Conservation (phyloP, 2,329 filamentous ascomycete species). For the Fusarium penzigii region DNA sequence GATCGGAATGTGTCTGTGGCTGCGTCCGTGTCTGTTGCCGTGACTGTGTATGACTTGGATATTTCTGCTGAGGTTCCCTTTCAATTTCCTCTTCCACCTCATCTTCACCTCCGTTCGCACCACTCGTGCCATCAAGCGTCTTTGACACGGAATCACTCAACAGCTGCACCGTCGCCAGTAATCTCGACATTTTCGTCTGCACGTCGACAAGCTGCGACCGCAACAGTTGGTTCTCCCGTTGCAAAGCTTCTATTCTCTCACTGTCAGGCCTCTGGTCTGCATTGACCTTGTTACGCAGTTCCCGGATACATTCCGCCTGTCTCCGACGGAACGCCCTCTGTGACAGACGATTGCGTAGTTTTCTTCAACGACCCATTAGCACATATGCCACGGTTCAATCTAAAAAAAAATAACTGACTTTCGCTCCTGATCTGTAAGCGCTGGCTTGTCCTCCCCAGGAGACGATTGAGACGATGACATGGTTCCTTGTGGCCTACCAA, state of each 20-base stretch:
- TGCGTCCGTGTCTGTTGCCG: no score
- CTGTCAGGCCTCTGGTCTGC: slow-evolving; percentile 22
- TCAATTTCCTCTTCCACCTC: not conserved
- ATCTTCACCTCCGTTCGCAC: not conserved
- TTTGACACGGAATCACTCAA: slow-evolving; percentile 26
- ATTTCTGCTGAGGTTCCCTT: not conserved
- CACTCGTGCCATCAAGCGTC: slow-evolving; percentile 22
- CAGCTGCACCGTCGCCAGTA: slow-evolving; percentile 27
- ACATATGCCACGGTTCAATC: not conserved
- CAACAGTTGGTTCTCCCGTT: slow-evolving; percentile 29
- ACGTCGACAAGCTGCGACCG: slow-evolving; percentile 32
- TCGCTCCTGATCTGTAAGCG: slow-evolving; percentile 10
- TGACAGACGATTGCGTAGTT: slow-evolving; percentile 34
- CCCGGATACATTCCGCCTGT: slow-evolving; percentile 30
- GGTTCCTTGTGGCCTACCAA: slow-evolving; percentile 1
- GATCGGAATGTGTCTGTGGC: no score
- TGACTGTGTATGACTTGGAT: not conserved
- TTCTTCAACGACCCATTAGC: slow-evolving; percentile 17
- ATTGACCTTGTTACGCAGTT: slow-evolving; percentile 26
- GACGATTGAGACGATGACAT: slow-evolving; percentile 3
- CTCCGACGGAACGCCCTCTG: slow-evolving; percentile 35
- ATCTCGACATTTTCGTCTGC: slow-evolving; percentile 25
- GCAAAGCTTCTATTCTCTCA: slow-evolving; percentile 25
- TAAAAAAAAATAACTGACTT: slow-evolving; percentile 2
- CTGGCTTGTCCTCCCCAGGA: not conserved